These are phyloP conservation scores for Knoxia roxburghii DNA, from an alignment of 257 asterid genomes.

Conservation along the genomic window DNA sequence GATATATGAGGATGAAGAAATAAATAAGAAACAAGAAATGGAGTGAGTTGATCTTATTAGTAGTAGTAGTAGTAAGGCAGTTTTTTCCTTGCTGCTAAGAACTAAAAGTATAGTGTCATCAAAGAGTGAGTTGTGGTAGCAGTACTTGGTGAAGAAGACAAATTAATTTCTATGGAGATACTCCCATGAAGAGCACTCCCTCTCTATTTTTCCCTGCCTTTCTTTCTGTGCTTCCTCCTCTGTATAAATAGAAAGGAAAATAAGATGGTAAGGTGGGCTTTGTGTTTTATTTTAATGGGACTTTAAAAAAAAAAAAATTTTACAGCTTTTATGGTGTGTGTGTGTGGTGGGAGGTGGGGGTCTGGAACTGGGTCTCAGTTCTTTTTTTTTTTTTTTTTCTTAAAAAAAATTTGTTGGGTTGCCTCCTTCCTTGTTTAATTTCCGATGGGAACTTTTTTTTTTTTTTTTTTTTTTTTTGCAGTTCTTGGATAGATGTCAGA, in stretches of 20 bases:
- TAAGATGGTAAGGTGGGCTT: constrained; percentile 13
- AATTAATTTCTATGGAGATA: constrained; percentile 15
- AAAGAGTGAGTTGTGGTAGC: no score
- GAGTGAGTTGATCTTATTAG: background rate
- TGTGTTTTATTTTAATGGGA: constrained; percentile 4
- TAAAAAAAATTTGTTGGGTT: no score
- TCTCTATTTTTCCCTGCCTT: background rate
- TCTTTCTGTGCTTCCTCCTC: background rate
- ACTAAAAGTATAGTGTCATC: no score
- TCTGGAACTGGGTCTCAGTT: background rate
- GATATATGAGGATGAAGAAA: background rate
- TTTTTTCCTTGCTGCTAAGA: background rate
- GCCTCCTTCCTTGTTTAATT: background rate
- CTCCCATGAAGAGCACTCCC: constrained; percentile 34
- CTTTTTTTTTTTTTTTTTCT: background rate
- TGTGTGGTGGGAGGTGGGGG: background rate
- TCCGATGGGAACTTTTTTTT: constrained; percentile 12
- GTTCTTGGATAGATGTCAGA: constrained; percentile 23
- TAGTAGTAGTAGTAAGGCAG: background rate
- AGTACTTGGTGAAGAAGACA: background rate
- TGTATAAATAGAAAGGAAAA: constrained; percentile 23
- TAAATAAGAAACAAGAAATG: background rate
- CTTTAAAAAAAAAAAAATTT: constrained; percentile 2
- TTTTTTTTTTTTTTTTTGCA: constrained; percentile 15
- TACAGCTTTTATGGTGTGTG: constrained; percentile 22